phyloP scores from a whole-genome alignment of 805 yeast species.

The Starmerella powellii region DNA sequence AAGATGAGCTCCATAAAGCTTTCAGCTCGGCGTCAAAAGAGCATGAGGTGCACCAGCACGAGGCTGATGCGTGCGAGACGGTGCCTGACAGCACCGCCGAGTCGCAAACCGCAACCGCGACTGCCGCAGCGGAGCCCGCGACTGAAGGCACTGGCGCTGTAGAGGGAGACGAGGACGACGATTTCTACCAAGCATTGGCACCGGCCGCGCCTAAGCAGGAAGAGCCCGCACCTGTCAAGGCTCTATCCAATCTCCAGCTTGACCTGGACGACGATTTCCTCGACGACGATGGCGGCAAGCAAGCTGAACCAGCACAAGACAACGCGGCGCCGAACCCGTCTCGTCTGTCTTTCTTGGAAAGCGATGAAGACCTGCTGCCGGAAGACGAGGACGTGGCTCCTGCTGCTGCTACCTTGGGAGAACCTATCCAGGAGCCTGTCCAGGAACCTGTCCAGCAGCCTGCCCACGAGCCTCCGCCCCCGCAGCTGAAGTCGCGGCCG shows the following conservation, averaged over 20 bases:
- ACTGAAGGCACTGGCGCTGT: too few relatives aligned
- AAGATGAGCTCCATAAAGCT: neutral
- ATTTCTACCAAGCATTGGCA: slow-evolving; percentile 6
- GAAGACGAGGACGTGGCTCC: slow-evolving; percentile 23
- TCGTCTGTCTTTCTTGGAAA: slow-evolving; percentile 26
- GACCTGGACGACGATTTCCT: slow-evolving; percentile 23
- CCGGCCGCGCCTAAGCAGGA: too few relatives aligned
- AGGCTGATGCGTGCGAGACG: too few relatives aligned
- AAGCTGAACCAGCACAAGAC: neutral
- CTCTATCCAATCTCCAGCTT: slow-evolving; percentile 7
- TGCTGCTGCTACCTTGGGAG: neutral
- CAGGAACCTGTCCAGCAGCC: neutral
- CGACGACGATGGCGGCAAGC: slow-evolving; percentile 17
- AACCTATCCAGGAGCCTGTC: neutral
- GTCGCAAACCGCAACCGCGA: neutral
- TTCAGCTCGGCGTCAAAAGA: neutral
- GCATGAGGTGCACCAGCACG: neutral
- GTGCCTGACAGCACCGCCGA: neutral
- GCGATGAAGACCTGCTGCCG: slow-evolving; percentile 28
- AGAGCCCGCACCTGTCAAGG: neutral
- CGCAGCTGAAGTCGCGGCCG: slow-evolving; percentile 4
- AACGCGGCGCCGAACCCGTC: neutral
- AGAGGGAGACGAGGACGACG: slow-evolving; percentile 11
- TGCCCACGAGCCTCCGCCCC: neutral
- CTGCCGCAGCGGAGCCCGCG: neutral